Evolutionary conservation across 1,284 basidiomycete species (phyloP).

Genomic region (Tilletiaria anomala): DNA sequence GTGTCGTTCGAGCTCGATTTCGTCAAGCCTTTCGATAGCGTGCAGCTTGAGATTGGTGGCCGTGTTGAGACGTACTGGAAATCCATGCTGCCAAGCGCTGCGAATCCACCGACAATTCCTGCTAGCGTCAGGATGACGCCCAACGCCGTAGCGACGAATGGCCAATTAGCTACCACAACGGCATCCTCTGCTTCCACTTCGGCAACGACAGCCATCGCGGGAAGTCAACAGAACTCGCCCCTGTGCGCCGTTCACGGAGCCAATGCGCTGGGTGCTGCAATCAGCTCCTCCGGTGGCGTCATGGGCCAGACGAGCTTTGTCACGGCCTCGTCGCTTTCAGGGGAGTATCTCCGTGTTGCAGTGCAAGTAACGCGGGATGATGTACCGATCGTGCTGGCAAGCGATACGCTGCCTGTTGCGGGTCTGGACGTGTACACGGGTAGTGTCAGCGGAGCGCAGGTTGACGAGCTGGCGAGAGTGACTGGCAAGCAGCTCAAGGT

Average conservation of each 20-base stretch:
- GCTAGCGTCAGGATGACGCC: conserved; percentile 29
- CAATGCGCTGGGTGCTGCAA: conserved; percentile 6
- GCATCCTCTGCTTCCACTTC: conserved; percentile 4
- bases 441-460: conserved; percentile 68
- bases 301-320: conserved; percentile 43
- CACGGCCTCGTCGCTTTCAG: conserved; percentile 72
- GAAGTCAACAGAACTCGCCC: no score
- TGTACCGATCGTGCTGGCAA: conserved; percentile 65
- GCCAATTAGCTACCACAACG: neutral
- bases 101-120: conserved; percentile 8
- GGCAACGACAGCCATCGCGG: conserved; percentile 2
- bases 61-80: conserved; percentile 44
- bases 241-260: no score
- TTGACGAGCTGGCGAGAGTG: conserved; percentile 51
- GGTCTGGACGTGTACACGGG: conserved; percentile 65
- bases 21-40: conserved; percentile 77
- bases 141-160: conserved; percentile 17
- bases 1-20: conserved; percentile 78
- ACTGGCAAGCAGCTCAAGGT: conserved; percentile 12
- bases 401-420: conserved; percentile 55
- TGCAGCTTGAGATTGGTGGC: conserved; percentile 88
- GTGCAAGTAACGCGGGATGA: conserved; percentile 86
- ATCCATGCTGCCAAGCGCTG: conserved; percentile 28
- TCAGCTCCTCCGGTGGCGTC: conserved; percentile 6
- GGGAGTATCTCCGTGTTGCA: conserved; percentile 67